Base-by-base conservation (phyloP, 352 stramenopile genomes). In the Elongisporangium senticosum region DNA sequence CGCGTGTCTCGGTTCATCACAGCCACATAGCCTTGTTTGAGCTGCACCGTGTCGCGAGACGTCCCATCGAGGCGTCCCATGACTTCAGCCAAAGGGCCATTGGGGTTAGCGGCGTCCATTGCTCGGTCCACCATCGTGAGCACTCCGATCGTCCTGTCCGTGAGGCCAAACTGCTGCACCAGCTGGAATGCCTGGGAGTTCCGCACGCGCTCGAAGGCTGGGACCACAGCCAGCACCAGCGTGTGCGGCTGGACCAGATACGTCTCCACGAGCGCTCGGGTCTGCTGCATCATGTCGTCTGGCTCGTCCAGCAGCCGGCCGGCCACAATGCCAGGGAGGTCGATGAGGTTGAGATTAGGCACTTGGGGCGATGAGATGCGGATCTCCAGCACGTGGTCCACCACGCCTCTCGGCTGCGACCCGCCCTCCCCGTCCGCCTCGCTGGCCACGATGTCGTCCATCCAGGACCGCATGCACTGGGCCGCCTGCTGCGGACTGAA, bases 181-280 rank as follows among this genome's bases (percentile, higher is more conserved):
- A 79, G 53, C 54, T 79, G 68, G n/a, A 81, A 74, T 7, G 68
- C 71, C 49, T 84, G 72, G 7, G 67, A 74, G 58, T 79, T 74
- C 10, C 70, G 62, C 14, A 72, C 58, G 37, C 67, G 63, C 22
- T 77, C 69, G 24, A 59, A 62, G 0, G 69, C 71, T 4, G 74
- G 74, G 4, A 75, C 56, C 3, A 79, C 74, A 0, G 67, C 72
- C 26, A 84, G 63, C 39, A 79, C 74, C 17, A 84, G 47, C 13
- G 65, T 80, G 56, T 81, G 54, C 3, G 63, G 58, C 58, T 61
- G 62, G 11, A 59, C 49, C 7, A 84, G 49, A 33, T 79, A 76
- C 13, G 71, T 72, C 40, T 74, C 63, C 40, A 69, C 73, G 0
- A 81, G 56, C 6, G 61, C 57, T 10, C 64, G 60, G 13, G 72